phyloP scores from a whole-genome alignment of 257 asterid species.

The Ligustrum vulgare region DNA sequence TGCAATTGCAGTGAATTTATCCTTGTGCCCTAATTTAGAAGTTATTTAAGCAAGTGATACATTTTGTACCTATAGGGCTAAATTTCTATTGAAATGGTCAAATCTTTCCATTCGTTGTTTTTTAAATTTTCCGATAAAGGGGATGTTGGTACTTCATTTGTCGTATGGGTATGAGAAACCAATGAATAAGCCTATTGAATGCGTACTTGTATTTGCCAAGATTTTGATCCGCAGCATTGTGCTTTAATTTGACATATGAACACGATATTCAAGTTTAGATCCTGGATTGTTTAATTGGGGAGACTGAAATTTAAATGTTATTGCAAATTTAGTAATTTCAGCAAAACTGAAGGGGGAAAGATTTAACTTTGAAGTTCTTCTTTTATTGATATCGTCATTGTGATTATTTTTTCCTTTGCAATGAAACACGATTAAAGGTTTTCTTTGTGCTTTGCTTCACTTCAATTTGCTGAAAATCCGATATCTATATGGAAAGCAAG shows the following conservation, averaged over 20 bases:
- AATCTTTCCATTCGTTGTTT: no score
- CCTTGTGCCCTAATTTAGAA: background rate
- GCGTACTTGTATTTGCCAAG: no score
- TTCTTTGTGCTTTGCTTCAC: background rate
- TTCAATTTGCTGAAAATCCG: background rate
- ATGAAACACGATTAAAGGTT: background rate
- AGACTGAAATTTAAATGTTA: background rate
- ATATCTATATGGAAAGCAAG: background rate
- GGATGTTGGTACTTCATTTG: no score
- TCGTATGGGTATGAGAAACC: no score
- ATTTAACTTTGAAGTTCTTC: background rate
- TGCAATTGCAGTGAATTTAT: background rate
- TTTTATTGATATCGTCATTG: background rate
- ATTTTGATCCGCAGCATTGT: no score
- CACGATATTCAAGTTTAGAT: no score
- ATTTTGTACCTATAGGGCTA: background rate
- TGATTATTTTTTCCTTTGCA: background rate
- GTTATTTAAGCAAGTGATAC: background rate
- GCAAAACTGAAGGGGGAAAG: background rate
- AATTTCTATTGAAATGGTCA: background rate
- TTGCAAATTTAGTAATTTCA: background rate
- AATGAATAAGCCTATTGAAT: no score
- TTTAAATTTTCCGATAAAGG: no score
- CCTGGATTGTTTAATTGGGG: background rate
- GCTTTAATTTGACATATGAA: no score